Evolutionary conservation across 108 stramenopile genomes (phyloP).

Genomic region (Skeletonema potamos): DNA sequence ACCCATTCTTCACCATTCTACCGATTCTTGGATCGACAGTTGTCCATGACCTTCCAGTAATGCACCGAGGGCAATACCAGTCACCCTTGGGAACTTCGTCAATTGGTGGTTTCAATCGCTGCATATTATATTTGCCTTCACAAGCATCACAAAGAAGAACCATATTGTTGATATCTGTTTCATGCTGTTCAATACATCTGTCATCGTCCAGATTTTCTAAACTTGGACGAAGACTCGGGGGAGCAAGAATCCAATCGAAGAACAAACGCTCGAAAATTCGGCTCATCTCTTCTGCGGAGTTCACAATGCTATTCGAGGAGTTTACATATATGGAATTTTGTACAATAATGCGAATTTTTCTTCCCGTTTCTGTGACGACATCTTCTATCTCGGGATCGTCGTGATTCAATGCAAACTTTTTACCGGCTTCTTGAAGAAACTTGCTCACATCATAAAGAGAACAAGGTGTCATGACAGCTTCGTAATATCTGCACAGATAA

Average conservation of each 20-base stretch:
- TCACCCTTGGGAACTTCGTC: constrained; percentile 78
- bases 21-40: constrained; percentile 81
- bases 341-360: constrained; percentile 73
- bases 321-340: constrained; percentile 69
- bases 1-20: constrained; percentile 36
- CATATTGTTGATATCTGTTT: constrained; percentile 64
- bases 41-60: constrained; percentile 76
- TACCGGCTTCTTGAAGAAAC: constrained; percentile 57
- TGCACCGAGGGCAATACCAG: constrained; percentile 88
- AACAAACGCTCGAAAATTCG: constrained; percentile 84
- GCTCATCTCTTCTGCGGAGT: constrained; percentile 77
- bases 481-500: constrained; percentile 62
- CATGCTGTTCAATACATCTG: constrained; percentile 74
- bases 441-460: constrained; percentile 74
- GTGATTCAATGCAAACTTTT: constrained; percentile 17
- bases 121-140: constrained; percentile 91
- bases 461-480: constrained; percentile 75
- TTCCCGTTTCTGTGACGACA: constrained; percentile 65
- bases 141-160: constrained; percentile 88
- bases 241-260: constrained; percentile 87
- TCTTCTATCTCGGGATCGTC: constrained; percentile 30
- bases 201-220: constrained; percentile 82
- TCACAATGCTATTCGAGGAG: constrained; percentile 69
- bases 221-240: constrained; percentile 49
- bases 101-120: constrained; percentile 72